Evolutionary conservation across 257 asterid genomes (phyloP), one percentile per base, ranked within the genome.

Genomic region (Datura wrightii): DNA sequence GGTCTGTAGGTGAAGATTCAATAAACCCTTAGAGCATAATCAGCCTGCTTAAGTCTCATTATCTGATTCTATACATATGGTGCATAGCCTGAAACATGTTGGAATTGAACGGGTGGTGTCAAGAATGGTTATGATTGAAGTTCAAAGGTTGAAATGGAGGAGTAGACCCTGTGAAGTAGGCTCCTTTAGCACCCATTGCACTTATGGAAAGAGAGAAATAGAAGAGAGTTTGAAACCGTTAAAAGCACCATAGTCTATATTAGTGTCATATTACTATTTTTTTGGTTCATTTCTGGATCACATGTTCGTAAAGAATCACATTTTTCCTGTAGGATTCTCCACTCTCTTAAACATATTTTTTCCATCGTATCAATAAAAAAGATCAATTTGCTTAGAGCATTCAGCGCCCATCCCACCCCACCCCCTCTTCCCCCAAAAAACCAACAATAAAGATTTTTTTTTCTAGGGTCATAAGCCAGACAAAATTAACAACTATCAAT

Each of bases 61-160:
- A 46, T 58, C 5, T 72, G 58, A 72, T 44, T 72, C 80, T 41
- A n/a, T 72, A 19, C 71, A 63, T 63, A 72, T 44, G 80, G 58
- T 44, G 41, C 39, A 5, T 72, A 6, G 9, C 80, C 41, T 44
- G 3, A n/a, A 72, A 72, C 10, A 46, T 19, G 56, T 44, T 46
- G 58, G 18, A 72, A 72, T n/a, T 72, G 58, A 72, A 72, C 1
- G 36, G 55, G 15, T 70, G 79, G 16, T 18, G 4, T 9, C 54
- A n/a, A 70, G 55, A 36, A 42, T 41, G 79, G 36, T 70, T 42
- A 42, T 9, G 79, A 37, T 71, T 8, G 36, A 71, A 42, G 18
- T 71, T n/a, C 36, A 70, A 10, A 42, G 79, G 55, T 18, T 42
- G 55, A 69, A 15, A 42, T 34, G 16, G 79, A 67, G 78, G 31